Percentiles rank a stretch among this genome's conserved stretches.
These are phyloP conservation scores for Venturia nashicola DNA, from an alignment of 2,329 filamentous ascomycete genomes.

Conservation along the genomic window DNA sequence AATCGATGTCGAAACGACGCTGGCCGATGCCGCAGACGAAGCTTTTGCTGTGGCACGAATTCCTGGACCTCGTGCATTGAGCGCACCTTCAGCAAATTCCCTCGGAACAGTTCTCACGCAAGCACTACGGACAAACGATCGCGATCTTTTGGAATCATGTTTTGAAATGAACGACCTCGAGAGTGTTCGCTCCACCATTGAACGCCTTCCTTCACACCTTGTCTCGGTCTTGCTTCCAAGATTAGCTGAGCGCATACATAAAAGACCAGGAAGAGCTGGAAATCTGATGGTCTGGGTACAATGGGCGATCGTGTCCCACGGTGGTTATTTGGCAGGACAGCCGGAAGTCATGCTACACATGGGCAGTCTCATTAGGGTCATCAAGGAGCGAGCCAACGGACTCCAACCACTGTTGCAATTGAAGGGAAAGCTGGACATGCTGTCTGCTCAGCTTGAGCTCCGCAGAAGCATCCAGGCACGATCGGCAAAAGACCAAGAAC, in stretches of 20 bases:
- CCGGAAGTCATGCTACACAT: constrained; percentile 72
- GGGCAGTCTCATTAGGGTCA: constrained; percentile 67
- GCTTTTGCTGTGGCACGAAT: constrained; percentile 2
- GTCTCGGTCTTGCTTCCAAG: constrained; percentile 69
- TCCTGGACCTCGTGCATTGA: neutral
- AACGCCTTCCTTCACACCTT: constrained; percentile 75
- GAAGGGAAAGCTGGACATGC: constrained; percentile 91
- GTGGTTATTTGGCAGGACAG: constrained; percentile 78
- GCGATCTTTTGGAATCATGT: constrained; percentile 80
- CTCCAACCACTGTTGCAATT: constrained; percentile 72
- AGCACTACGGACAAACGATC: constrained; percentile 84
- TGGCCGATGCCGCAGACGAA: constrained; percentile 30
- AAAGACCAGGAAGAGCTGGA: constrained; percentile 77
- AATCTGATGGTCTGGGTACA: constrained; percentile 92
- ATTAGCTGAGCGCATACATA: constrained; percentile 75
- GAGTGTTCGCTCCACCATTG: constrained; percentile 78
- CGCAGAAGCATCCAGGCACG: neutral
- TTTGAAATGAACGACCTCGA: constrained; percentile 65
- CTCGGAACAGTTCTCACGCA: constrained; percentile 88
- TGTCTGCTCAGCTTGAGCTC: constrained; percentile 78
- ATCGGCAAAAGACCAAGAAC: constrained; percentile 27
- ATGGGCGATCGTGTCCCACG: constrained; percentile 85
- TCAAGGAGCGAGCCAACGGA: constrained; percentile 74
- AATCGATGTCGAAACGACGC: constrained; percentile 60
- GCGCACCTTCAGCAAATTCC: constrained; percentile 43